phyloP scores from a whole-genome alignment of 441 rosid species.

The Populus hybrid region DNA sequence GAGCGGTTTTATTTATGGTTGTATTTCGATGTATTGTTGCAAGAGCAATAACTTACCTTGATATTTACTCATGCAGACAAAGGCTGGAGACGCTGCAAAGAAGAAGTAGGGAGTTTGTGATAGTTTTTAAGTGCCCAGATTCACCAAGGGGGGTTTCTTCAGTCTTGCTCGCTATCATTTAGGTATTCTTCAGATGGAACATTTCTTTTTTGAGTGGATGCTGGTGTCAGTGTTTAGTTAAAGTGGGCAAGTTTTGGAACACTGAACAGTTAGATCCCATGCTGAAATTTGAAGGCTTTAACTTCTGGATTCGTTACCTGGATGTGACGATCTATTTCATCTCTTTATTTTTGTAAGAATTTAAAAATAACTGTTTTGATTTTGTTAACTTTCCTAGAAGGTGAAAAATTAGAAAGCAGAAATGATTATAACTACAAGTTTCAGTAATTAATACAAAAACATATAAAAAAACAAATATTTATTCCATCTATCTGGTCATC shows the following conservation, averaged over 20 bases:
- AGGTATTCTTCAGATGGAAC: background rate
- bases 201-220: background rate
- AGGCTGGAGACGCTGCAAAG: conserved; percentile 43
- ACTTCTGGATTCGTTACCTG: no score
- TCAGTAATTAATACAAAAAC: no score
- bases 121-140: background rate
- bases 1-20: background rate
- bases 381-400: no score
- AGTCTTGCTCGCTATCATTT: background rate
- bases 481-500: no score
- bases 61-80: conserved; percentile 24
- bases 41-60: background rate
- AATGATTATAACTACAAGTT: no score
- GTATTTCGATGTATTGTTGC: background rate
- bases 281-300: no score
- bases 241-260: background rate
- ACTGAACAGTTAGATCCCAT: background rate
- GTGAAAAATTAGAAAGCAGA: no score
- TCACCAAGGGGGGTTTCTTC: background rate
- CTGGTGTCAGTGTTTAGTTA: background rate
- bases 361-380: no score
- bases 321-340: no score
- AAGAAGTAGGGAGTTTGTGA: conserved; percentile 10
- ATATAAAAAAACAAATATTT: no score
- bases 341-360: no score